Conservation (phyloP, 805 yeast species). For the Candida parachauliodes region DNA sequence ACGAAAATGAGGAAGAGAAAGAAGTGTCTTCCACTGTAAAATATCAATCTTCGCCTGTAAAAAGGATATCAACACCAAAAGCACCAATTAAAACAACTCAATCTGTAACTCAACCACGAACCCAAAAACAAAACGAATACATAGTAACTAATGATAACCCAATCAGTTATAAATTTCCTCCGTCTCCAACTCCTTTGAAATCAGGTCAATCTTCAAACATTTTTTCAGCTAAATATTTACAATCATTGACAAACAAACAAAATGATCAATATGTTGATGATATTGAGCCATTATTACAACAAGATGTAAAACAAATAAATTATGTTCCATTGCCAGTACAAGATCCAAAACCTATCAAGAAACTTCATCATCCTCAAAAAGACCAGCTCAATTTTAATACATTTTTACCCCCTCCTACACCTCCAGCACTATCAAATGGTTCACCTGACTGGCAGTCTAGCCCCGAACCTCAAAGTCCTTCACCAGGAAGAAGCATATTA, state of each 20-base stretch:
- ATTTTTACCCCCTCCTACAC: constrained; percentile 13
- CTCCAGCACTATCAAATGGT: constrained; percentile 36
- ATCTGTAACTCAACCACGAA: constrained; percentile 4
- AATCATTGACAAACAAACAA: constrained; percentile 19
- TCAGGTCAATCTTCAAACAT: constrained; percentile 13
- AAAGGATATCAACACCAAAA: constrained; percentile 5
- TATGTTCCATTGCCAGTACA: constrained; percentile 42
- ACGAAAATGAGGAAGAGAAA: constrained; percentile 9
- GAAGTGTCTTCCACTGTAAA: constrained; percentile 7
- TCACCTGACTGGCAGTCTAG: constrained; percentile 38
- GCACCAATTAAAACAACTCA: constrained; percentile 8
- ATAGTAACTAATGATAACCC: constrained; percentile 46
- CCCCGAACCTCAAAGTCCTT: constrained; percentile 36
- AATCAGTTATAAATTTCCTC: constrained; percentile 56
- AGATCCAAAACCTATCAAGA: constrained; percentile 14
- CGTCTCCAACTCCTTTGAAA: constrained; percentile 28
- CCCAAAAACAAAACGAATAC: constrained; percentile 32
- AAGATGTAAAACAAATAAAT: constrained; percentile 12
- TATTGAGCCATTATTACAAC: constrained; percentile 28
- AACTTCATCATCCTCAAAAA: constrained; percentile 3
- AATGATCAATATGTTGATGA: constrained; percentile 27
- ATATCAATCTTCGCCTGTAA: constrained; percentile 7
- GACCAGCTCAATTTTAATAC: constrained; percentile 7
- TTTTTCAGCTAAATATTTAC: constrained; percentile 43
- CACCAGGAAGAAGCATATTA: constrained; percentile 18